These are phyloP conservation scores for Clohesyomyces aquaticus DNA, from an alignment of 495 filamentous ascomycete genomes.

Conservation along the genomic window DNA sequence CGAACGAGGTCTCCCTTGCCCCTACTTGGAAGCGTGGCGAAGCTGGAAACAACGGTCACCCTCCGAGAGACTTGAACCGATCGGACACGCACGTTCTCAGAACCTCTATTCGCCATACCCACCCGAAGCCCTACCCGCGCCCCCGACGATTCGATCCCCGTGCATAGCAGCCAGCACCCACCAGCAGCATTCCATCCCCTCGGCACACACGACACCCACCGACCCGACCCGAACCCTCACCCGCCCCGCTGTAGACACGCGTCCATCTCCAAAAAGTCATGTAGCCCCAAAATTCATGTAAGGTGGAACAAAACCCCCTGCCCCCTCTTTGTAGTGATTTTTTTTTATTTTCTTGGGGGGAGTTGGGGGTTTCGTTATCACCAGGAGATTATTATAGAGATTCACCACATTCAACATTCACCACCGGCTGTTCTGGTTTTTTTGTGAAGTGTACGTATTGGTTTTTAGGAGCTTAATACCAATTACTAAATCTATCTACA, in stretches of 20 bases:
- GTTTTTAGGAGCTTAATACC: too few relatives aligned
- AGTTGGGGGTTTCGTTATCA: too few relatives aligned
- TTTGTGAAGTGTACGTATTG: too few relatives aligned
- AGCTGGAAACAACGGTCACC: too few relatives aligned
- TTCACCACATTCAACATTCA: neutral
- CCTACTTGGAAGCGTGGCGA: too few relatives aligned
- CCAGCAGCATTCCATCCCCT: conserved; percentile 6
- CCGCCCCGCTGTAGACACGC: conserved; percentile 6
- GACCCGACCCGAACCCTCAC: neutral
- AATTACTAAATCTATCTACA: too few relatives aligned
- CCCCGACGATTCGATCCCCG: conserved; percentile 15
- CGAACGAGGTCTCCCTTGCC: too few relatives aligned
- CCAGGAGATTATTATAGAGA: neutral
- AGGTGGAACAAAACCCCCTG: neutral
- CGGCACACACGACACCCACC: conserved; percentile 2
- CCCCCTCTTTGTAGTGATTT: neutral
- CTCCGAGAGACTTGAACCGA: neutral
- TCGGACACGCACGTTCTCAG: too few relatives aligned
- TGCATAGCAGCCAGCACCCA: too few relatives aligned
- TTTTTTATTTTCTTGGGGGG: too few relatives aligned
- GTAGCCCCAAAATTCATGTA: conserved; percentile 28
- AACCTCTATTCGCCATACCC: conserved; percentile 1
- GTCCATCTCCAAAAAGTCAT: conserved; percentile 32
- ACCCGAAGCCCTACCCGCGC: neutral
- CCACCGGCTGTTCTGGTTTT: neutral